Base-by-base conservation (phyloP, 1,284 basidiomycete genomes). In the Cryptococcus deneoformans region DNA sequence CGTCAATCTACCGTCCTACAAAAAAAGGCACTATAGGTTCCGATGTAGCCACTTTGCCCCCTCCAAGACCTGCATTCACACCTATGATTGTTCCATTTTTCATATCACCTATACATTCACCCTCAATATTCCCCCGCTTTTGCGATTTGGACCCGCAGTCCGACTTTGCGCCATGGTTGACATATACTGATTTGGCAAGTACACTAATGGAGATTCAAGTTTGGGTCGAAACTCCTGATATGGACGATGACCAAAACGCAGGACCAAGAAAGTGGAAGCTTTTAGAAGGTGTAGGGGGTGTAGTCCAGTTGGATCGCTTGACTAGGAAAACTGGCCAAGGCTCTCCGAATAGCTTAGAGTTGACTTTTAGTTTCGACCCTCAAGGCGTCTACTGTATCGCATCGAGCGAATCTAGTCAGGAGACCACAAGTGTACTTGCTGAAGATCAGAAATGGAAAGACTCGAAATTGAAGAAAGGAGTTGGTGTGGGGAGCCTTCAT, bases 81-180 rank as follows among this genome's bases (percentile, higher is more conserved):
- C 29, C 29, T 29, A 29, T 16, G 40, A 16, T 16, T 42, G 55
- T 71, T 12, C 77, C 77, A 8, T 79, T 79, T 65, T 78, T 69
- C 63, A 66, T 79, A 51, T 78, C 77, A 0, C 63, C 71, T 0
- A 68, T 77, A 1, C 76, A 78, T 57, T 53, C 49, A 2, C 72
- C 73, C 1, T 75, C 74, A 0, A 73, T 72, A 0, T 59, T 76
- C 50, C 78, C 78, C 1, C 63, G 71, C 6, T 79, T 75, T 56
- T 47, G 64, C 1, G 57, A 62, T 6, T 60, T 79, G 10, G 62
- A 69, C 37, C 40, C 61, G 0, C 66, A 68, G 8, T 60, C 61
- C 2, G 78, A 79, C 54, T 73, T 77, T 53, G 78, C 73, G 0
- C 48, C 65, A 2, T 79, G 77, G 78, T 50, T 77, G 39, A 66